phyloP scores from a whole-genome alignment of 108 stramenopile genomes.

The Conticribra weissflogii region DNA sequence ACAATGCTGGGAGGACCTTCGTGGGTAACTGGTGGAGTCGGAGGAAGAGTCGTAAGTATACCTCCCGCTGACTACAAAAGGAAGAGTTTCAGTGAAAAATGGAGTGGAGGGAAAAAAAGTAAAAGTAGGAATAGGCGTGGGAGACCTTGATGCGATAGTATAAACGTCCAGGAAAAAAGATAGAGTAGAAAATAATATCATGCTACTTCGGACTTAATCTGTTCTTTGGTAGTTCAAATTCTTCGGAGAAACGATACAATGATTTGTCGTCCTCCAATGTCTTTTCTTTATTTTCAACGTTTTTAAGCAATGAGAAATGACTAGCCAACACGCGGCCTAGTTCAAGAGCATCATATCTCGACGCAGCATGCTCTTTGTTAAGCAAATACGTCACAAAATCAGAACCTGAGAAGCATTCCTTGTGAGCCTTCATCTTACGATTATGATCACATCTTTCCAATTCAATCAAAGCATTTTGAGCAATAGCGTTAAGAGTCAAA shows the following conservation, averaged over 20 bases:
- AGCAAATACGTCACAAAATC: conserved; percentile 62
- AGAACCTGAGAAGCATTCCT: conserved; percentile 28
- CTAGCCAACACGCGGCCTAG: conserved; percentile 53
- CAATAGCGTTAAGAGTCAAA: conserved; percentile 31
- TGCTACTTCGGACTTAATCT: no score
- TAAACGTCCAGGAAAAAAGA: not conserved
- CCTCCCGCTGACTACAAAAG: conserved; percentile 15
- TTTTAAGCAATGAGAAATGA: conserved; percentile 52
- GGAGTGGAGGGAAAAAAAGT: conserved; percentile 27
- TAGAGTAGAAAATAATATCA: no score
- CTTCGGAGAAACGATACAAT: conserved; percentile 54
- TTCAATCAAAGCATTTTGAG: conserved; percentile 1
- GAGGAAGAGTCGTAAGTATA: conserved; percentile 27
- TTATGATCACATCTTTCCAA: conserved; percentile 23
- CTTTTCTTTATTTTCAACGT: conserved; percentile 43
- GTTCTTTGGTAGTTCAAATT: no score
- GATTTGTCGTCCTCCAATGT: conserved; percentile 58
- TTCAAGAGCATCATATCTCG: conserved; percentile 60
- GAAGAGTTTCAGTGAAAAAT: conserved; percentile 46
- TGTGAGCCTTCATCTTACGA: conserved; percentile 12
- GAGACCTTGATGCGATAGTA: conserved; percentile 6
- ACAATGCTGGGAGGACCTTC: conserved; percentile 10
- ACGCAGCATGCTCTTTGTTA: conserved; percentile 34
- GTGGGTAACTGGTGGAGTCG: conserved; percentile 32
- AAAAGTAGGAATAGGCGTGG: conserved; percentile 16